Conservation (phyloP, 1,139 yeast species). For the Saccharomyces hybrid region DNA sequence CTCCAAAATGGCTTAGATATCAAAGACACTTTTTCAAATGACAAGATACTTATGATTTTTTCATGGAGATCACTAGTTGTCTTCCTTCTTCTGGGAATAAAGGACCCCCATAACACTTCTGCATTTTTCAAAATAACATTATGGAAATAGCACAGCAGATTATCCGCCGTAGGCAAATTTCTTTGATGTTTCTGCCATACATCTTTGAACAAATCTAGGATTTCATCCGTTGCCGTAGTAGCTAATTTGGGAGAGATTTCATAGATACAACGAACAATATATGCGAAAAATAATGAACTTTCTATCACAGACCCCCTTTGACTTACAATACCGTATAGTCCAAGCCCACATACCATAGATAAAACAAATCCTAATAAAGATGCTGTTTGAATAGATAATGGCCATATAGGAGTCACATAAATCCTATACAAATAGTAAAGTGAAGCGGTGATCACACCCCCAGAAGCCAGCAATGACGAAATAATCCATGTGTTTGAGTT, state of each 20-base stretch:
- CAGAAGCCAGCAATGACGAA: slow-evolving; percentile 63
- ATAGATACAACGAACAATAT: slow-evolving; percentile 85
- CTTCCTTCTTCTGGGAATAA: slow-evolving; percentile 13
- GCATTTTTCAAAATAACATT: slow-evolving; percentile 21
- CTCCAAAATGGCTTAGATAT: slow-evolving; percentile 37
- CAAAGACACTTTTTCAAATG: background rate
- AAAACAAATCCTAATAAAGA: slow-evolving; percentile 79
- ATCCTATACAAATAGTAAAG: slow-evolving; percentile 76
- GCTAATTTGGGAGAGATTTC: slow-evolving; percentile 83
- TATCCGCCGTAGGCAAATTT: slow-evolving; percentile 28
- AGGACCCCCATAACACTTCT: slow-evolving; percentile 23
- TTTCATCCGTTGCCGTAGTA: slow-evolving; percentile 36
- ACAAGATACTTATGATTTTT: slow-evolving; percentile 12
- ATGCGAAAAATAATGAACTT: slow-evolving; percentile 76
- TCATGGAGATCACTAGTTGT: slow-evolving; percentile 21
- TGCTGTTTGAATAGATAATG: slow-evolving; percentile 65
- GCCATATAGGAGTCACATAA: slow-evolving; percentile 62
- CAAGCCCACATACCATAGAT: slow-evolving; percentile 66
- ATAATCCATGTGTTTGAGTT: slow-evolving; percentile 66
- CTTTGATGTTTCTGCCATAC: slow-evolving; percentile 32
- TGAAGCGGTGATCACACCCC: slow-evolving; percentile 67
- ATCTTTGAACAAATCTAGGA: slow-evolving; percentile 33
- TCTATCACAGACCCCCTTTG: slow-evolving; percentile 85
- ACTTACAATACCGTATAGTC: slow-evolving; percentile 76
- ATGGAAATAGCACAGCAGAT: slow-evolving; percentile 22